Conservation (phyloP, 2,329 filamentous ascomycete genomes). For the Ceratocystis lukuohia region DNA sequence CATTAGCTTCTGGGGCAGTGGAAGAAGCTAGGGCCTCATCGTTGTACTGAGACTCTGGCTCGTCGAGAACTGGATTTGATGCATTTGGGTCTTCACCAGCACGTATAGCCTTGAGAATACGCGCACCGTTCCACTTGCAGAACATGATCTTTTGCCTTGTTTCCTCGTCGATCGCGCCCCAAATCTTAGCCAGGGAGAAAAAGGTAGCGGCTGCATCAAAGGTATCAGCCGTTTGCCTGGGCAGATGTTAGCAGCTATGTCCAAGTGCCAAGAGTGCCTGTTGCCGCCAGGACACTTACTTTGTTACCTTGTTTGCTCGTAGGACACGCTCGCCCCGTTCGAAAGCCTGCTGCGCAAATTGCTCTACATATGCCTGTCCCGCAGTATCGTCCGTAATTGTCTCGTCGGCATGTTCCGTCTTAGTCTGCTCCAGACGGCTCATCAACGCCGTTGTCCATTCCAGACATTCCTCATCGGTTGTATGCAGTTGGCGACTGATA, state of each 20-base stretch:
- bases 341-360: conserved; percentile 84
- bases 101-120: conserved; percentile 82
- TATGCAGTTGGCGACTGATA: conserved; percentile 66
- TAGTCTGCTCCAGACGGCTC: conserved; percentile 78
- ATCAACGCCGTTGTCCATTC: conserved; percentile 72
- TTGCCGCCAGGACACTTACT: conserved; percentile 33
- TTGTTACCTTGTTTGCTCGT: conserved; percentile 68
- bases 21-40: neutral
- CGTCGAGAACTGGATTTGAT: conserved; percentile 55
- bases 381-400: conserved; percentile 73
- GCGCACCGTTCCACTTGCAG: conserved; percentile 86
- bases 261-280: neutral
- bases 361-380: conserved; percentile 83
- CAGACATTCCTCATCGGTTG: conserved; percentile 61
- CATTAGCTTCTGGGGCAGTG: neutral
- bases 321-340: conserved; percentile 71
- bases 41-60: conserved; percentile 31
- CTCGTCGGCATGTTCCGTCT: conserved; percentile 58
- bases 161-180: conserved; percentile 63
- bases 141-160: conserved; percentile 81
- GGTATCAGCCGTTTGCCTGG: conserved; percentile 79
- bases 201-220: conserved; percentile 89
- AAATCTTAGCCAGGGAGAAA: conserved; percentile 75
- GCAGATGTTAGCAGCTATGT: neutral
- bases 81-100: conserved; percentile 85